A percentile compares a stretch with the other conserved stretches of the same genome.
Conservation (phyloP, 2,329 filamentous ascomycete genomes). For the Fusarium sp. region DNA sequence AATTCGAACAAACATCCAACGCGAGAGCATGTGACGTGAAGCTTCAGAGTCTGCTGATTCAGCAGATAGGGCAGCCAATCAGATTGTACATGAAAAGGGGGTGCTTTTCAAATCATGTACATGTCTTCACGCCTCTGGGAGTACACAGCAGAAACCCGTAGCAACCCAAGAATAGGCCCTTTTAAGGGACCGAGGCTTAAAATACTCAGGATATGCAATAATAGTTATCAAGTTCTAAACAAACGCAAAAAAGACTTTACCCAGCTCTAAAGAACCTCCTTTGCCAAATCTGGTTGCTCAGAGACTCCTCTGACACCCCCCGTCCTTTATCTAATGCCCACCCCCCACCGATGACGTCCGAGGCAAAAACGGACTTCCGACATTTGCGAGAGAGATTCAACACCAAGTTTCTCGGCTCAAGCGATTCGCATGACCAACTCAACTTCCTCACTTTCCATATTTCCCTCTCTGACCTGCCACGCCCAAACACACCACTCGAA, state of each 20-base stretch:
- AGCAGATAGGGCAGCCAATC: neutral
- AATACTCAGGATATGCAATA: no score
- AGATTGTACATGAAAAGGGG: neutral
- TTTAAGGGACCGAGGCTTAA: no score
- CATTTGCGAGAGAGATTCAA: slow-evolving; percentile 30
- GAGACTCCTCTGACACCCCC: neutral
- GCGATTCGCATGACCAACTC: slow-evolving; percentile 16
- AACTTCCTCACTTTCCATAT: slow-evolving; percentile 14
- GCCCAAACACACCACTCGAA: accelerated
- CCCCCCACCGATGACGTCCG: slow-evolving; percentile 48
- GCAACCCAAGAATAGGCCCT: no score
- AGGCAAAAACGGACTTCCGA: slow-evolving; percentile 45
- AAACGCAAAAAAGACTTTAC: no score
- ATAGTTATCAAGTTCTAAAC: no score
- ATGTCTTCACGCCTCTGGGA: neutral
- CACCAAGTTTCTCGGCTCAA: slow-evolving; percentile 36
- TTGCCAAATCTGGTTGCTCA: no score
- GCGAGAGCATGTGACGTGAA: slow-evolving; percentile 31
- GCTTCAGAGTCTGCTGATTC: slow-evolving; percentile 2
- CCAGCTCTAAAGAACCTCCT: no score
- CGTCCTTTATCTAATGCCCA: neutral
- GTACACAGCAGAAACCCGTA: no score
- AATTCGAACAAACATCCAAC: slow-evolving; percentile 1
- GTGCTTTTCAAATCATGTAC: neutral
- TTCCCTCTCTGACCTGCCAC: neutral